Evolutionary conservation across 1,139 yeast genomes (phyloP).

Genomic region (Candida glucosophila): DNA sequence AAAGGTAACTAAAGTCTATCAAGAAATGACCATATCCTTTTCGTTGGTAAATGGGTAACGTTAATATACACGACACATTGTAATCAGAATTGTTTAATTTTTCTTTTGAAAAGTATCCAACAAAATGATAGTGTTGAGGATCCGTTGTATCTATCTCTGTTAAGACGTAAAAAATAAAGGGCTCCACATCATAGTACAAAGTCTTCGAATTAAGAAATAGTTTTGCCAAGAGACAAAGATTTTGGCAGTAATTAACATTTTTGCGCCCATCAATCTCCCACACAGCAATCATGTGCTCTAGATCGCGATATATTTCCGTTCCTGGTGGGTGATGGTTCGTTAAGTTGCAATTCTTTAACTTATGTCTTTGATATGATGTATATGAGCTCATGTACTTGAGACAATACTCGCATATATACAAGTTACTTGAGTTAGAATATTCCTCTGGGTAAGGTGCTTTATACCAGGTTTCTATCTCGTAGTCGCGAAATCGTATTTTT

Average conservation of each 20-base stretch:
- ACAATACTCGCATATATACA: conserved; percentile 81
- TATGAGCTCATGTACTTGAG: conserved; percentile 73
- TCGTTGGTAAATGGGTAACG: conserved; percentile 81
- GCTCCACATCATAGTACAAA: conserved; percentile 88
- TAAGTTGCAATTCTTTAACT: conserved; percentile 52
- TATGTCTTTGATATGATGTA: conserved; percentile 61
- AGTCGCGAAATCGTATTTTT: conserved; percentile 59
- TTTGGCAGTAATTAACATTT: conserved; percentile 77
- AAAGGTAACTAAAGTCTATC: conserved; percentile 80
- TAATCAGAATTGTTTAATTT: conserved; percentile 67
- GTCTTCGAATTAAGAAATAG: conserved; percentile 86
- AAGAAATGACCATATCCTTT: conserved; percentile 84
- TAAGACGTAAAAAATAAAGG: conserved; percentile 79
- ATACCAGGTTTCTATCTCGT: conserved; percentile 85
- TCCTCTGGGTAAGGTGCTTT: conserved; percentile 92
- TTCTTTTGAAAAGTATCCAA: conserved; percentile 91
- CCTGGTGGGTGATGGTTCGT: conserved; percentile 77
- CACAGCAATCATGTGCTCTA: conserved; percentile 43
- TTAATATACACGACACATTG: conserved; percentile 84
- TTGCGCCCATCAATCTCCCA: conserved; percentile 94
- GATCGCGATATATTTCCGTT: conserved; percentile 72
- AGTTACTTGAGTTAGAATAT: conserved; percentile 50
- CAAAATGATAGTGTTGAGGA: conserved; percentile 58
- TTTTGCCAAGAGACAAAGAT: conserved; percentile 81
- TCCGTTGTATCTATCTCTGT: conserved; percentile 54